Evolutionary conservation across 176 grass and related monocot species (phyloP).

Genomic region (Miscanthus lutarioriparius): DNA sequence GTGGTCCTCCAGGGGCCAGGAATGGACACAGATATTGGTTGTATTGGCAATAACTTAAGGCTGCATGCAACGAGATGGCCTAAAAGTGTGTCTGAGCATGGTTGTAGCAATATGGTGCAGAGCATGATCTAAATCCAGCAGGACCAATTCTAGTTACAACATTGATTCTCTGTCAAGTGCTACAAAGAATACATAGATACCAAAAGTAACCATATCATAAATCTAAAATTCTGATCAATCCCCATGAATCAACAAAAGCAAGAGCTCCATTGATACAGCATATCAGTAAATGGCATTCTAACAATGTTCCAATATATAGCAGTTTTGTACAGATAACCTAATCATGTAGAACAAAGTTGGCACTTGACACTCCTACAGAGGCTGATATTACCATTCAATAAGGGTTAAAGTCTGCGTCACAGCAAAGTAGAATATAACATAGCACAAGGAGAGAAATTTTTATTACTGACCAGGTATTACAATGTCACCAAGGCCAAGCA

Average conservation of each 20-base stretch:
- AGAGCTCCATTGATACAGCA: neutral
- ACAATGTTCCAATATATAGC: neutral
- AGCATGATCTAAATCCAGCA: neutral
- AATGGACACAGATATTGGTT: constrained; percentile 18
- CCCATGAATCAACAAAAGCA: neutral
- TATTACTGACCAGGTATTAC: constrained; percentile 75
- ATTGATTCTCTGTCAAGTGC: neutral
- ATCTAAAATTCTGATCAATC: neutral
- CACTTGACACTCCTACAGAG: neutral
- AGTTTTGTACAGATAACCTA: neutral
- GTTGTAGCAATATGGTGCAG: neutral
- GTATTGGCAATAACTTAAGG: neutral
- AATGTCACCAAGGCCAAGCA: constrained; percentile 92
- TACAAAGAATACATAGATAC: neutral
- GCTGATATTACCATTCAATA: neutral
- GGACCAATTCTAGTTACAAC: neutral
- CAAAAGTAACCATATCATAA: neutral
- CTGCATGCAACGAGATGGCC: neutral
- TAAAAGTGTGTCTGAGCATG: neutral
- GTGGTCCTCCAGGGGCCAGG: neutral
- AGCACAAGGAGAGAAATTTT: neutral
- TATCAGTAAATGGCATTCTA: neutral
- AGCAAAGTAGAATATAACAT: neutral
- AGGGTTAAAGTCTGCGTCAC: neutral
- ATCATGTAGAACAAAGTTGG: neutral